Percentiles rank a stretch among this genome's conserved stretches.
phyloP scores from a whole-genome alignment of 352 stramenopile genomes.

The Phytophthora chlamydospora region DNA sequence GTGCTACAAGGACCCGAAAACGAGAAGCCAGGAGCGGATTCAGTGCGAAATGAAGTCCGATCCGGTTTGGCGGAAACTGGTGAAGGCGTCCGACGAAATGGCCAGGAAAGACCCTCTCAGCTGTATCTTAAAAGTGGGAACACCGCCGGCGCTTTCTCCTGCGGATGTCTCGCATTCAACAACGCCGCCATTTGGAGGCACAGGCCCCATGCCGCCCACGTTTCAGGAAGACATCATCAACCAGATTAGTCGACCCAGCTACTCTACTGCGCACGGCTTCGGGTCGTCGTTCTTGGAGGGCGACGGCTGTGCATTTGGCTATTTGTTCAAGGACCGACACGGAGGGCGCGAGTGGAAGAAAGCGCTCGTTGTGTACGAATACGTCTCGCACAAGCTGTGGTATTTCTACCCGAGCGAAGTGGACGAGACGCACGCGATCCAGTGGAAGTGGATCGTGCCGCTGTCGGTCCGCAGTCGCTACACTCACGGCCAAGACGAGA shows the following conservation, averaged over 20 bases:
- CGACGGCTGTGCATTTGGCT: slow-evolving; percentile 85
- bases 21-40: slow-evolving; percentile 73
- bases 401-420: slow-evolving; percentile 90
- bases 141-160: slow-evolving; percentile 35
- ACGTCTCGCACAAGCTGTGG: slow-evolving; percentile 88
- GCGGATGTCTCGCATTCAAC: slow-evolving; percentile 30
- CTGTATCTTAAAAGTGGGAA: slow-evolving; percentile 65
- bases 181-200: slow-evolving; percentile 27
- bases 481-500: slow-evolving; percentile 87
- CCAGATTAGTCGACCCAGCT: slow-evolving; percentile 86
- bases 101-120: slow-evolving; percentile 49
- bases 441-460: slow-evolving; percentile 90
- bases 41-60: slow-evolving; percentile 57
- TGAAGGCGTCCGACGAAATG: slow-evolving; percentile 60
- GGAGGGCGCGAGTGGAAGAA: slow-evolving; percentile 78
- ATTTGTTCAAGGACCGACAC: slow-evolving; percentile 81
- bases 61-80: slow-evolving; percentile 59
- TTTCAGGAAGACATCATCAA: slow-evolving; percentile 91
- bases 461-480: slow-evolving; percentile 76
- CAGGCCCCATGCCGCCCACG: slow-evolving; percentile 57
- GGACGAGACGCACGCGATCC: slow-evolving; percentile 79
- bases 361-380: slow-evolving; percentile 87
- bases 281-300: slow-evolving; percentile 86
- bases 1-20: slow-evolving; percentile 79
- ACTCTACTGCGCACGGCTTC: slow-evolving; percentile 82